Evolutionary conservation across 306 rosid genomes (phyloP).

Genomic region (Acacia confusa): DNA sequence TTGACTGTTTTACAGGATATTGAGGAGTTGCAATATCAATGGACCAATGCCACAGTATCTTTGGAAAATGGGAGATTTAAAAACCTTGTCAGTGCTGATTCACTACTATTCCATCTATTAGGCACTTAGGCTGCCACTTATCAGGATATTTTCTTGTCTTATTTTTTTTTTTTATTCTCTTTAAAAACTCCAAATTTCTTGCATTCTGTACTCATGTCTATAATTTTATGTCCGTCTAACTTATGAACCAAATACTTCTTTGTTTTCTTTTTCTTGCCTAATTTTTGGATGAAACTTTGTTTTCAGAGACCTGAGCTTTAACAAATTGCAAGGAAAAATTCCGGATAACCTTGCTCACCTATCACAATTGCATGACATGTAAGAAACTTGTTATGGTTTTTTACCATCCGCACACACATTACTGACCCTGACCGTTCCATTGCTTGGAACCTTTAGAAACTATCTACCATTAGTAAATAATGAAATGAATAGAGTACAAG

Average conservation of each 20-base stretch:
- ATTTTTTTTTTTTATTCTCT: neutral
- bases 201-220: neutral
- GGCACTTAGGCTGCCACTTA: neutral
- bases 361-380: conserved; percentile 25
- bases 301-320: conserved; percentile 73
- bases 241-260: neutral
- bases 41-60: conserved; percentile 47
- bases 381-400: conserved; percentile 14
- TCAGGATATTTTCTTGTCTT: neutral
- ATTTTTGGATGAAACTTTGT: neutral
- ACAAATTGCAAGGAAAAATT: conserved; percentile 49
- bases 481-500: neutral
- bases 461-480: too few relatives aligned
- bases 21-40: conserved; percentile 63
- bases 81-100: conserved; percentile 41
- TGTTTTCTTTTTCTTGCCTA: neutral
- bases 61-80: neutral
- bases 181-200: neutral
- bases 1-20: conserved; percentile 44
- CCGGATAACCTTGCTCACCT: conserved; percentile 23
- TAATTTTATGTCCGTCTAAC: too few relatives aligned
- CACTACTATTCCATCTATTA: neutral
- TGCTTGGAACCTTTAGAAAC: neutral
- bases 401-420: neutral
- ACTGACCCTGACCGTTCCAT: neutral